phyloP scores from a whole-genome alignment of 495 filamentous ascomycete species.

The Aspergillus haitiensis region DNA sequence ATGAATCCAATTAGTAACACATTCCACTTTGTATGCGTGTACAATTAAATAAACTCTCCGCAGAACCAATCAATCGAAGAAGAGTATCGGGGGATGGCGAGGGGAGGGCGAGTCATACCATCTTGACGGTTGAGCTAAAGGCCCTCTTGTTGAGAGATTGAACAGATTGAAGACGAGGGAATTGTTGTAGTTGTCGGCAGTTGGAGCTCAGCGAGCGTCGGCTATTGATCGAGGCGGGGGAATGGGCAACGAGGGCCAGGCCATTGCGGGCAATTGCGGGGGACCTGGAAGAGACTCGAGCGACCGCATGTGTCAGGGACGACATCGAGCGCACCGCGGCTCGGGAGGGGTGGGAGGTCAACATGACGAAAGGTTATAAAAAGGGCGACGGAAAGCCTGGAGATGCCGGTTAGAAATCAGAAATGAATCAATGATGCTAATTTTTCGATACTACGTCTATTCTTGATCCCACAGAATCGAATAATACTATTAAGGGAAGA shows the following conservation, averaged over 20 bases:
- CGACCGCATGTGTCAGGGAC: slow-evolving; percentile 41
- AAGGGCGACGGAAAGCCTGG: background rate
- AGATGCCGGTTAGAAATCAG: background rate
- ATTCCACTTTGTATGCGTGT: background rate
- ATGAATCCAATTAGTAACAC: slow-evolving; percentile 17
- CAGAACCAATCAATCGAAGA: slow-evolving; percentile 6
- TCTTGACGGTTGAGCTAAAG: slow-evolving; percentile 47
- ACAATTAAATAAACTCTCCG: background rate
- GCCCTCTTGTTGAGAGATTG: slow-evolving; percentile 42
- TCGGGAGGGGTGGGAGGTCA: slow-evolving; percentile 35
- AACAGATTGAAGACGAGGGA: slow-evolving; percentile 46
- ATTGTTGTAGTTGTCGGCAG: slow-evolving; percentile 37
- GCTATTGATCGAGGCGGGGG: slow-evolving; percentile 31
- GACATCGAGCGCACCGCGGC: slow-evolving; percentile 50
- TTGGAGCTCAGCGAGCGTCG: slow-evolving; percentile 39
- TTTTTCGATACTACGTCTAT: background rate
- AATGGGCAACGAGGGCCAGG: slow-evolving; percentile 32
- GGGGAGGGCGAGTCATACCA: slow-evolving; percentile 29
- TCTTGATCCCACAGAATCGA: background rate
- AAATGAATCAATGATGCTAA: background rate
- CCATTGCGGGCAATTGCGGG: slow-evolving; percentile 40
- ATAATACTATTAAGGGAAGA: slow-evolving; percentile 3
- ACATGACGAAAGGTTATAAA: slow-evolving; percentile 21
- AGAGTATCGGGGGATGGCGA: background rate
- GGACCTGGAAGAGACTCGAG: slow-evolving; percentile 23